phyloP scores from a whole-genome alignment of 164 flowering plant genomes.

The Piper betle region DNA sequence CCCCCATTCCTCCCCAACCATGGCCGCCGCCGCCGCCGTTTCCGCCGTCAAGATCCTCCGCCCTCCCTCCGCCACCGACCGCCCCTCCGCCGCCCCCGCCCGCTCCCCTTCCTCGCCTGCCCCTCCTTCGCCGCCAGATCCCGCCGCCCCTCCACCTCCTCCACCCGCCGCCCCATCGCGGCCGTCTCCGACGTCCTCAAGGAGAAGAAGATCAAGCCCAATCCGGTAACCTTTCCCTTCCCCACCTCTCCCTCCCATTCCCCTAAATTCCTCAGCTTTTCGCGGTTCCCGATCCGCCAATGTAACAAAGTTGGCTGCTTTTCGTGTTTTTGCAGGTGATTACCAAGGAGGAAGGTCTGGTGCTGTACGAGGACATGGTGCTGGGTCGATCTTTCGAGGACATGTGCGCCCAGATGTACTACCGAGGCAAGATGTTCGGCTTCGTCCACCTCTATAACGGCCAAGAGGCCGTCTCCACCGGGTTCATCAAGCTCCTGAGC shows the following conservation, averaged over 20 bases:
- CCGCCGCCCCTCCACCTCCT: neutral
- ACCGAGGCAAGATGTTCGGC: constrained; percentile 94
- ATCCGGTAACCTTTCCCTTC: neutral
- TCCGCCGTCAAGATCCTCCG: constrained; percentile 21
- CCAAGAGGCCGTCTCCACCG: constrained; percentile 90
- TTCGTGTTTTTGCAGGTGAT: constrained; percentile 36
- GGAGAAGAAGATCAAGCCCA: constrained; percentile 42
- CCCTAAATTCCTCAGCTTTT: neutral
- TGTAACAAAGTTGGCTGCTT: neutral
- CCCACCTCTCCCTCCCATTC: neutral
- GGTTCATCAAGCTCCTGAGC: constrained; percentile 76
- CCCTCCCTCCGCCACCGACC: constrained; percentile 21
- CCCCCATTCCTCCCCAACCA: neutral
- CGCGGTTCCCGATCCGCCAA: no score
- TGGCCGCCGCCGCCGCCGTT: constrained; percentile 26
- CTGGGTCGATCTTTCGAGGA: constrained; percentile 83
- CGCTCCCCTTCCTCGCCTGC: constrained; percentile 16
- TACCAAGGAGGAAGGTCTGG: constrained; percentile 70
- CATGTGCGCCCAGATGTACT: constrained; percentile 98
- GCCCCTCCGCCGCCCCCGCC: constrained; percentile 15
- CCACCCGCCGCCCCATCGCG: constrained; percentile 24
- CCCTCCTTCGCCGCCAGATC: constrained; percentile 12
- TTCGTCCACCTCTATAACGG: constrained; percentile 93
- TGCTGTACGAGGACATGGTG: constrained; percentile 66
- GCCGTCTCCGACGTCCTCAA: constrained; percentile 60